Base-by-base conservation (phyloP, 768 basidiomycete genomes). In the Termitomyces bulborhizus region DNA sequence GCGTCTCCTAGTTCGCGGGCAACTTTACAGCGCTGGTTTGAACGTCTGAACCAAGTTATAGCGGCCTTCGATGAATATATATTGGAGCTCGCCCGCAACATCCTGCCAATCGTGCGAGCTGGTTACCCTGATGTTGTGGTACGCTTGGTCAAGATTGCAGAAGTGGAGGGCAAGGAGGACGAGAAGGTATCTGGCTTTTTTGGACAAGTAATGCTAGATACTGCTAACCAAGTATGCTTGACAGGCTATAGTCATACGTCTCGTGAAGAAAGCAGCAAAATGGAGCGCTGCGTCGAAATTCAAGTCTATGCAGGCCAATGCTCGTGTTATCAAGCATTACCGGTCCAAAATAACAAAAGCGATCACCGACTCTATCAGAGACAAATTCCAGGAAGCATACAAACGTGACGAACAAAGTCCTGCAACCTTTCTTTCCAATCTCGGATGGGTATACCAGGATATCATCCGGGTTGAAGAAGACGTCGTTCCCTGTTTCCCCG, bases 381-480 rank as follows among this genome's bases (percentile, higher is more conserved):
- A 73, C 29, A 80, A 81, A 54, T 90, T 96, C 64, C 80, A 88
- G 3, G 76, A 77, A 6, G 84, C 85, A 2, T 90, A 83, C 64
- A 73, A 76, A 48, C 78, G 75, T 27, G 78, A 84, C 60, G 76
- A 83, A 58, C 76, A 80, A 24, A 77, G 92, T 60, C 85, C 90
- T 7, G 72, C 81, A 21, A 75, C 70, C 0, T 98, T 97, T 71
- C 75, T 98, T 52, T 84, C 87, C 26, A 80, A 80, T 52, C 71
- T 98, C 12, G 78, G 79, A 26, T 99, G 94, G 93, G 81, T 98
- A 61, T 98, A 95, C 71, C 86, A 97, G 66, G 97, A 99, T 66
- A 79, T 98, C 63, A 86, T 94, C 51, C 84, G 88, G n/a, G 86
- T 98, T 61, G 90, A 97, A 68, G 83, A 83, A 64, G 89, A 94